Evolutionary conservation across 1,284 basidiomycete genomes (phyloP), one percentile per base, ranked within the genome.

Genomic region (Meira nashicola): DNA sequence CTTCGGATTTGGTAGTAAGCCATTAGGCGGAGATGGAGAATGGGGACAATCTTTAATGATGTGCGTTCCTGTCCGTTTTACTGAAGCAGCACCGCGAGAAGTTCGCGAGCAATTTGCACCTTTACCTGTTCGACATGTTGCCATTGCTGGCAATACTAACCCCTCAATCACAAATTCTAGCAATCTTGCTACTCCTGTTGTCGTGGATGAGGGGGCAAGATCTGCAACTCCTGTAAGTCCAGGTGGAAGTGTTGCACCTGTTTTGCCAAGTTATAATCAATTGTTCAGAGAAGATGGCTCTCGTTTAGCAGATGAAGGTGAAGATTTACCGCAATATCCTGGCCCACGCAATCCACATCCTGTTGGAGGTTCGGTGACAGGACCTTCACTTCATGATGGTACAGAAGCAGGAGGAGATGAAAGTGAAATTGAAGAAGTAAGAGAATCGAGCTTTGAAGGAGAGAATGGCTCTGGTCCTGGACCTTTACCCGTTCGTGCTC

Each of bases 281-380:
- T 63, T 78, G 5, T 78, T 78, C 66, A 64, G 74, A 14, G 76
- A 77, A 49, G 76, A 78, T 23, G 76, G 76, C 40, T 77, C 76
- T 21, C 64, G 76, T 5, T 63, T 78, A 40, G 74, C 67, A 3
- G 75, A 78, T 46, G 74, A 77, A 23, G 70, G 69, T 9, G 76
- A 78, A 39, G 72, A 74, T 43, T 63, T 78, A 37, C 76, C 76
- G n/a, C 66, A 66, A 21, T 78, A 76, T 48, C 73, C 73, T 0
- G 71, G 68, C 10, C 62, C 58, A 19, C 15, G 37, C 48, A 12
- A 14, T 51, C 39, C n/a, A 48, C 17, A 23, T 21, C 50, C 56
- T 8, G 12, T 17, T 11, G 15, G 58, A 3, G 58, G 58, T 10
- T 48, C 54, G 10, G 58, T 59, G 10, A 59, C 58, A 21, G 58